Conservation (phyloP, 169 alveolate genomes). For the Eimeria praecox region DNA sequence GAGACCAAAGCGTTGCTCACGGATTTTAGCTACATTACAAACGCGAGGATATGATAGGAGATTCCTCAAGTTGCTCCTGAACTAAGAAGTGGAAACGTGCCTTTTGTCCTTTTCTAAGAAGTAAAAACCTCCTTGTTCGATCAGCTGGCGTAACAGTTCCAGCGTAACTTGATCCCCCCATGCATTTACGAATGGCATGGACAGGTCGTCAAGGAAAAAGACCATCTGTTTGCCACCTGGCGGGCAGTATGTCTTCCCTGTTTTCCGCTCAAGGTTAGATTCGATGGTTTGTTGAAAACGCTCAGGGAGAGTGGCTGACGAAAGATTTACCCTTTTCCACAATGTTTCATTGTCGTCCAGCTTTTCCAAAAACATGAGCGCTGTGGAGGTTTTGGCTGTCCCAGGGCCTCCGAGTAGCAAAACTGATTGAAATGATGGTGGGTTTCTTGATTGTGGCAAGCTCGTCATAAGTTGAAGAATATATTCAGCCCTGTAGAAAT, state of each 20-base stretch:
- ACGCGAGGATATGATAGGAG: background rate
- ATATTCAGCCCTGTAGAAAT: slow-evolving; percentile 93
- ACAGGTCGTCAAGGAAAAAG: slow-evolving; percentile 97
- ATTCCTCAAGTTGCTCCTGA: background rate
- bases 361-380: slow-evolving; percentile 92
- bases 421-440: slow-evolving; percentile 89
- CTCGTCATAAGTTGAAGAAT: slow-evolving; percentile 89
- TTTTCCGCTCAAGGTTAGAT: slow-evolving; percentile 96
- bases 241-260: slow-evolving; percentile 96
- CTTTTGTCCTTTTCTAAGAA: slow-evolving; percentile 96
- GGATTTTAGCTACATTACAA: background rate
- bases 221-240: slow-evolving; percentile 95
- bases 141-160: slow-evolving; percentile 95
- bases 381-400: slow-evolving; percentile 98
- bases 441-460: slow-evolving; percentile 86
- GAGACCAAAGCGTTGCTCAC: too few species aligned
- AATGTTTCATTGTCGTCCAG: slow-evolving; percentile 86
- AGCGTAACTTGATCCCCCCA: slow-evolving; percentile 98
- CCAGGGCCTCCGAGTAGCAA: slow-evolving; percentile 97
- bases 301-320: slow-evolving; percentile 97
- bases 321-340: slow-evolving; percentile 96
- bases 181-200: slow-evolving; percentile 97
- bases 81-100: background rate
- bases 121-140: slow-evolving; percentile 97
- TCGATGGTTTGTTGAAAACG: slow-evolving; percentile 96